phyloP scores from a whole-genome alignment of 352 stramenopile genomes.

The Plasmopara halstedii region DNA sequence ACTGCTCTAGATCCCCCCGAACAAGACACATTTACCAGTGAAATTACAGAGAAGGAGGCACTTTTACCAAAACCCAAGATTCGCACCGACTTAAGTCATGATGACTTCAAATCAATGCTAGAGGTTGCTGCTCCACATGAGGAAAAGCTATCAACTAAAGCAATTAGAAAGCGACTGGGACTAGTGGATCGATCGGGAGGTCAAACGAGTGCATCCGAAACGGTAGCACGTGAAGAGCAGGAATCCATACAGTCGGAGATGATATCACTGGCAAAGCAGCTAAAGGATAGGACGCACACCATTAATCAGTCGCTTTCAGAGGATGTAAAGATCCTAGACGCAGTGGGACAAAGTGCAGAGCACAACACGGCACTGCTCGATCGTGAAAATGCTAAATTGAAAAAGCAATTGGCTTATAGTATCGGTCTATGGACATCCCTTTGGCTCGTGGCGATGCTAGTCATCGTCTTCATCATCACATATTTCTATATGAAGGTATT shows the following conservation, averaged over 20 bases:
- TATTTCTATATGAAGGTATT: constrained; percentile 83
- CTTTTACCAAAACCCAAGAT: constrained; percentile 6
- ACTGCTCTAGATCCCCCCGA: not conserved
- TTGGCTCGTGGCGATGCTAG: constrained; percentile 48
- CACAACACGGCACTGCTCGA: constrained; percentile 53
- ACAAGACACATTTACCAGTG: not conserved
- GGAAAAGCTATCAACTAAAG: constrained; percentile 47
- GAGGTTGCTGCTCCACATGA: constrained; percentile 21
- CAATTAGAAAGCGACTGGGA: constrained; percentile 50
- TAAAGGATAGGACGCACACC: constrained; percentile 66
- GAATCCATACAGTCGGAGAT: constrained; percentile 71
- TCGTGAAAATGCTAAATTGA: constrained; percentile 51
- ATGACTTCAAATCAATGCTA: constrained; percentile 61
- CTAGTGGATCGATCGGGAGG: constrained; percentile 29
- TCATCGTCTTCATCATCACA: constrained; percentile 56
- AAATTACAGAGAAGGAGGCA: not conserved
- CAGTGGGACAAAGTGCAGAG: constrained; percentile 60
- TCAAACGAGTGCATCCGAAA: constrained; percentile 30
- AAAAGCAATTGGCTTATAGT: constrained; percentile 57
- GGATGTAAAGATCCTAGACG: constrained; percentile 70
- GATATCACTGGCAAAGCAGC: constrained; percentile 55
- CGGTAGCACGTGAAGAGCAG: constrained; percentile 46
- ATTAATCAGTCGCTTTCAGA: constrained; percentile 67
- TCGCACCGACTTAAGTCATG: constrained; percentile 28
- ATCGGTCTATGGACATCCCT: constrained; percentile 74